These are phyloP conservation scores for Dactylis glomerata DNA, from an alignment of 176 grass and related monocot species.

Conservation along the genomic window DNA sequence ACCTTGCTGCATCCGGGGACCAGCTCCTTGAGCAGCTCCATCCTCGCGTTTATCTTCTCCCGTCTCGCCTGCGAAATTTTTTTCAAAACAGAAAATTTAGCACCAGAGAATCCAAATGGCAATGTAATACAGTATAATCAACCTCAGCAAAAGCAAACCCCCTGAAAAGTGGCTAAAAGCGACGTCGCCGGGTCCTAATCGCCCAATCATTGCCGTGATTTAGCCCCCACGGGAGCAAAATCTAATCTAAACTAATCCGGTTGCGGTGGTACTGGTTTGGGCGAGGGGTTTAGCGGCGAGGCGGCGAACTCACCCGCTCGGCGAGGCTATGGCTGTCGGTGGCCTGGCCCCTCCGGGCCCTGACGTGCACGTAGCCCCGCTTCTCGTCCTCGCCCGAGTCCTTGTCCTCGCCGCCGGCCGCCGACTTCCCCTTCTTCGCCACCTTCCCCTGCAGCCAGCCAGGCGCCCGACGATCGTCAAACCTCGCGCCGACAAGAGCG, in stretches of 20 bases:
- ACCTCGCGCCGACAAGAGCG: no score
- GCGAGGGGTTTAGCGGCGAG: background rate
- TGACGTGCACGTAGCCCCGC: slow-evolving; percentile 78
- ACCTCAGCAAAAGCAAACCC: background rate
- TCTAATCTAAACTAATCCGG: slow-evolving; percentile 1
- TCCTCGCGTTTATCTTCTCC: slow-evolving; percentile 86
- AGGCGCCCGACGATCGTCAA: no score
- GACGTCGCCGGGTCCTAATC: slow-evolving; percentile 38
- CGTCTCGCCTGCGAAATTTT: slow-evolving; percentile 51
- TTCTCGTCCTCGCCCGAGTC: slow-evolving; percentile 45
- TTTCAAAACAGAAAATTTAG: background rate
- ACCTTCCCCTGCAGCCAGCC: slow-evolving; percentile 29
- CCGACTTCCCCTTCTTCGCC: slow-evolving; percentile 59
- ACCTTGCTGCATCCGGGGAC: slow-evolving; percentile 91
- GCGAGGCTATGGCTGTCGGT: slow-evolving; percentile 91
- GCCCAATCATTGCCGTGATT: slow-evolving; percentile 46
- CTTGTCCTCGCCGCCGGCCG: slow-evolving; percentile 28
- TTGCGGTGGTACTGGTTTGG: background rate
- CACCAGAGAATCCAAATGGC: background rate
- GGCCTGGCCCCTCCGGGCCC: slow-evolving; percentile 66
- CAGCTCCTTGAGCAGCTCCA: slow-evolving; percentile 91
- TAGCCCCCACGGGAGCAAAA: background rate
- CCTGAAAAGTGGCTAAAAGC: slow-evolving; percentile 20
- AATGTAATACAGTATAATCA: slow-evolving; percentile 5
- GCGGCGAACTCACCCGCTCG: slow-evolving; percentile 54